Conservation (phyloP, 805 yeast genomes). For the Candida maltosa region DNA sequence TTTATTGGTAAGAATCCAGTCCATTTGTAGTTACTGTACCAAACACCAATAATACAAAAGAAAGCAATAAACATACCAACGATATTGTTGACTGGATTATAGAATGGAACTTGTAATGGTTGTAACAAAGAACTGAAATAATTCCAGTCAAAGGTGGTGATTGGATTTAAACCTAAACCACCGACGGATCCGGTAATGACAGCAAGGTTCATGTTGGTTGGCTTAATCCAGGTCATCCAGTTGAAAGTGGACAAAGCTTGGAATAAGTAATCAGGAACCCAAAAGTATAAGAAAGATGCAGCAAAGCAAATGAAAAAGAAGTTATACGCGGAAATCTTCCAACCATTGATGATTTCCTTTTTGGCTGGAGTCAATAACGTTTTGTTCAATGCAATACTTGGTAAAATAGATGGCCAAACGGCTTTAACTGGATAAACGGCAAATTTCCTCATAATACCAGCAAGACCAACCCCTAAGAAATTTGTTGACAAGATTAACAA, state of each 20-base stretch:
- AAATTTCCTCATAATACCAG: conserved; percentile 25
- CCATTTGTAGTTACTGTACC: conserved; percentile 20
- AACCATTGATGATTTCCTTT: conserved; percentile 25
- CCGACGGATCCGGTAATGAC: conserved; percentile 43
- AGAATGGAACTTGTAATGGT: conserved; percentile 28
- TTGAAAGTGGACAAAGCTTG: conserved; percentile 41
- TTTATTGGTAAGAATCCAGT: conserved; percentile 32
- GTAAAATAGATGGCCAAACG: conserved; percentile 26
- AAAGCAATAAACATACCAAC: conserved; percentile 17
- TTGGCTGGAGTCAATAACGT: conserved; percentile 21
- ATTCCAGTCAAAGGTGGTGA: conserved; percentile 54
- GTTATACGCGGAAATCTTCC: conserved; percentile 22
- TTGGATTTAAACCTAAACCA: conserved; percentile 54
- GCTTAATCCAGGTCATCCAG: conserved; percentile 61
- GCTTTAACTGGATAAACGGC: conserved; percentile 21
- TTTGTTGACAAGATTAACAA: conserved; percentile 20
- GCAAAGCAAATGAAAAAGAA: conserved; percentile 16
- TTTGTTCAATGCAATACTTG: conserved; percentile 25
- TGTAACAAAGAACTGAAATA: conserved; percentile 18
- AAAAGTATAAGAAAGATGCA: conserved; percentile 38
- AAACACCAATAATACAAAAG: conserved; percentile 17
- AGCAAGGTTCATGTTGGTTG: conserved; percentile 46
- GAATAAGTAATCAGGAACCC: conserved; percentile 46
- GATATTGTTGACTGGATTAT: conserved; percentile 14
- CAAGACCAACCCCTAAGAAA: conserved; percentile 27